Percentiles rank a stretch among this genome's conserved stretches.
Conservation (phyloP, 2,329 filamentous ascomycete genomes). For the Penicillium sumatraense region DNA sequence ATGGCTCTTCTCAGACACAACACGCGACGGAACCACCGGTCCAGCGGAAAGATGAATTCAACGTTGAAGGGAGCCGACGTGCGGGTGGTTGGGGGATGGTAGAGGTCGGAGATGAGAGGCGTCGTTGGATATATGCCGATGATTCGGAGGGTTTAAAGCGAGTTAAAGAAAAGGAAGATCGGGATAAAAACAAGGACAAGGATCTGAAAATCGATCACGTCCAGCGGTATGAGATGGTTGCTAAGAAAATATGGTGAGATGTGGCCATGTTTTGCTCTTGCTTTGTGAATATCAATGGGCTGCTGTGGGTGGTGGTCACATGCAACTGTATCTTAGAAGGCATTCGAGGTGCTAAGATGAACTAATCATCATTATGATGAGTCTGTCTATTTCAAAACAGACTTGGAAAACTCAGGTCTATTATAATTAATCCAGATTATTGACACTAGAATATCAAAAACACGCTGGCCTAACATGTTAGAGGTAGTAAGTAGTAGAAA, state of each 20-base stretch:
- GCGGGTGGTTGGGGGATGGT: constrained; percentile 83
- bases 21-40: constrained; percentile 18
- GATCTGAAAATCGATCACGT: constrained; percentile 67
- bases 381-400: neutral
- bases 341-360: neutral
- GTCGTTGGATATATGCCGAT: constrained; percentile 84
- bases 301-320: neutral
- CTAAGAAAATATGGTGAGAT: constrained; percentile 88
- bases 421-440: too few relatives aligned
- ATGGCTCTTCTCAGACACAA: constrained; percentile 7
- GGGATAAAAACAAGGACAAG: constrained; percentile 62
- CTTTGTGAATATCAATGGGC: neutral
- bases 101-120: constrained; percentile 86
- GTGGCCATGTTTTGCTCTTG: neutral
- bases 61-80: constrained; percentile 74
- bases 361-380: neutral
- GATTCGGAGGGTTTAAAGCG: constrained; percentile 72
- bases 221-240: constrained; percentile 89
- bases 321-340: neutral
- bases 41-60: constrained; percentile 48
- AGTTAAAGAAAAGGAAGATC: constrained; percentile 65
- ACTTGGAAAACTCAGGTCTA: too few relatives aligned
- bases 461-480: too few relatives aligned
- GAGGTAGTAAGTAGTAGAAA: too few relatives aligned
- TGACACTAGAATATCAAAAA: too few relatives aligned